Percentiles rank a stretch among this genome's conserved stretches.
These are phyloP conservation scores for Pichia terricola DNA, from an alignment of 1,139 yeast species.

Conservation along the genomic window DNA sequence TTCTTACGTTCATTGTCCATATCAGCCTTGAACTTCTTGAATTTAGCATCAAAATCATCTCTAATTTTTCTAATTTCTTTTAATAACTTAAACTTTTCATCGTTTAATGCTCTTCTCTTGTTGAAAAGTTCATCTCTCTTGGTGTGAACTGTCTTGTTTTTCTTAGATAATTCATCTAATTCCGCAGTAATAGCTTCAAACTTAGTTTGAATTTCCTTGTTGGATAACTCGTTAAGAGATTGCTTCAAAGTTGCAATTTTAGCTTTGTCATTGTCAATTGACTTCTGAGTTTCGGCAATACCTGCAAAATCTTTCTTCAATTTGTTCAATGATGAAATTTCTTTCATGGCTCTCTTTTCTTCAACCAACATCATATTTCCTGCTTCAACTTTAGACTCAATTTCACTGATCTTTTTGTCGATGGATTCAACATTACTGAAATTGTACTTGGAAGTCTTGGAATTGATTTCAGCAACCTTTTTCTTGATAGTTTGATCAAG, in stretches of 20 bases:
- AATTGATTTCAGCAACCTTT: conserved; percentile 66
- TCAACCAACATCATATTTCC: conserved; percentile 85
- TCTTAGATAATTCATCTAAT: conserved; percentile 48
- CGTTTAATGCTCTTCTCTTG: conserved; percentile 60
- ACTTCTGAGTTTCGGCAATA: conserved; percentile 65
- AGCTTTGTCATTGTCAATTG: conserved; percentile 71
- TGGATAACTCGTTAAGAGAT: conserved; percentile 51
- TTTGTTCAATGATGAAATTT: conserved; percentile 76
- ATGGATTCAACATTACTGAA: conserved; percentile 74
- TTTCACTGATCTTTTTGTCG: conserved; percentile 57
- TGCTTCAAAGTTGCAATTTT: conserved; percentile 71
- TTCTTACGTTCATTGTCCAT: conserved; percentile 62
- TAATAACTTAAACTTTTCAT: conserved; percentile 61
- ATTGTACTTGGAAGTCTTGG: conserved; percentile 57
- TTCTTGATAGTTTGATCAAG: conserved; percentile 68
- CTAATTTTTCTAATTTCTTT: conserved; percentile 55
- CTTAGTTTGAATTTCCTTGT: conserved; percentile 39
- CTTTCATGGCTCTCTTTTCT: conserved; percentile 79
- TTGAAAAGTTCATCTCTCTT: conserved; percentile 56
- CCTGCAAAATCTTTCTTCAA: conserved; percentile 70
- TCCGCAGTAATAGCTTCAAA: conserved; percentile 55
- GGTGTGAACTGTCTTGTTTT: conserved; percentile 56
- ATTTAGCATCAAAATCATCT: conserved; percentile 60
- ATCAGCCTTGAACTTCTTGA: conserved; percentile 59
- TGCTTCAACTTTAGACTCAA: conserved; percentile 68